Evolutionary conservation across 129 eudicot species (phyloP).

Genomic region (Erigeron canadensis): DNA sequence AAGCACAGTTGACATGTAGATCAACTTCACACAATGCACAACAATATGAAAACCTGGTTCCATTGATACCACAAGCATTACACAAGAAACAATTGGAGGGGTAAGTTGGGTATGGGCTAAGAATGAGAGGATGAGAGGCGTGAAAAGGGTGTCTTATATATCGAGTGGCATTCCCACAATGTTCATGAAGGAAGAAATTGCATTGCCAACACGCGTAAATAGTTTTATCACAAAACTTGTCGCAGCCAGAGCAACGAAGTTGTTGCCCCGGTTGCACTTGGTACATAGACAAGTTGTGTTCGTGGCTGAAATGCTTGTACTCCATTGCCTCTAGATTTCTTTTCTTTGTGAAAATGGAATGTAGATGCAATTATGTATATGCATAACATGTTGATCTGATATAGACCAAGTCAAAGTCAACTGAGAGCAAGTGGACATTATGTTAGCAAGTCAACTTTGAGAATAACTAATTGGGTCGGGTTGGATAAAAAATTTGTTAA

Average conservation of each 20-base stretch:
- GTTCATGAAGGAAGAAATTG: constrained; percentile 65
- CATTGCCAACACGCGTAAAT: constrained; percentile 60
- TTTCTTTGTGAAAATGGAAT: constrained; percentile 11
- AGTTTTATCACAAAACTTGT: constrained; percentile 35
- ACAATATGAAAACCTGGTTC: constrained; percentile 49
- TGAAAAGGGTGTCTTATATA: constrained; percentile 58
- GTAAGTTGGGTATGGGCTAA: constrained; percentile 63
- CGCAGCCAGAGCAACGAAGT: constrained; percentile 60
- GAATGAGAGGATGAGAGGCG: constrained; percentile 50
- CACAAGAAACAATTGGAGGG: constrained; percentile 56
- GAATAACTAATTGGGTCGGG: constrained; percentile 26
- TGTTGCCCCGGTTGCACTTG: constrained; percentile 47
- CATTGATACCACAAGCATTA: constrained; percentile 52
- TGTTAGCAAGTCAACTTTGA: constrained; percentile 21
- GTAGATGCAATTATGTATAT: not conserved
- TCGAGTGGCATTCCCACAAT: constrained; percentile 63
- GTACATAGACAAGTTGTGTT: constrained; percentile 51
- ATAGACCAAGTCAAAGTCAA: constrained; percentile 18
- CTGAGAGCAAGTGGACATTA: constrained; percentile 13
- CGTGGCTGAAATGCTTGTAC: constrained; percentile 74
- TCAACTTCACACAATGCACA: constrained; percentile 69
- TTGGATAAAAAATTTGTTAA: constrained; percentile 14
- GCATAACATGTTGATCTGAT: not conserved
- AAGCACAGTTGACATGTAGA: constrained; percentile 61
- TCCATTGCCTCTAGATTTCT: constrained; percentile 42